phyloP scores from a whole-genome alignment of 331 rosid genomes.

The Arachis monticola region DNA sequence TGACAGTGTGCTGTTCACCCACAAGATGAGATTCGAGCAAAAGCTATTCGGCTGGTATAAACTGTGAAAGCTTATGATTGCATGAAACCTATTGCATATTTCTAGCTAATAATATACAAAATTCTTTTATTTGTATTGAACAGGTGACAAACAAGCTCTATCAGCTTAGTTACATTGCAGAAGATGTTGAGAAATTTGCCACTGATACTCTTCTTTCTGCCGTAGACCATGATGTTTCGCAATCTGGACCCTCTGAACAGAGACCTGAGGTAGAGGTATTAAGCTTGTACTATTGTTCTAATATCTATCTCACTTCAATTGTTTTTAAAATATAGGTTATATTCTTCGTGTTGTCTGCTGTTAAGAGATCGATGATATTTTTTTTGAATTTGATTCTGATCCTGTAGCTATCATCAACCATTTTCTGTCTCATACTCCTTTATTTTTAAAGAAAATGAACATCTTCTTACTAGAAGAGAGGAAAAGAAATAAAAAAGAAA shows the following conservation, averaged over 20 bases:
- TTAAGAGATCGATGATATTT: constrained; percentile 26
- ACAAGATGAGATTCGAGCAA: constrained; percentile 93
- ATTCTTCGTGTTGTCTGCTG: constrained; percentile 18
- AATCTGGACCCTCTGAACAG: constrained; percentile 55
- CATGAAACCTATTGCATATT: constrained; percentile 4
- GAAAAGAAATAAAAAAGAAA: too few species aligned
- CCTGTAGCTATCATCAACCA: constrained; percentile 3
- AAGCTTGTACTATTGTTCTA: constrained; percentile 30
- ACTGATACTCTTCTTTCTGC: constrained; percentile 78
- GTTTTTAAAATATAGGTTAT: constrained; percentile 15
- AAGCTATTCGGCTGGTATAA: constrained; percentile 94
- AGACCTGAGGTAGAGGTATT: constrained; percentile 57
- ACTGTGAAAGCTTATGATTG: constrained; percentile 47
- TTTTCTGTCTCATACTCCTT: background rate
- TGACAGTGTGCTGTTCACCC: constrained; percentile 93
- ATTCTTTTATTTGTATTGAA: constrained; percentile 31
- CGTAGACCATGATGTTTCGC: constrained; percentile 61
- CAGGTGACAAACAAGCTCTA: constrained; percentile 98
- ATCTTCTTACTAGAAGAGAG: too few species aligned
- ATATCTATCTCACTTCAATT: background rate
- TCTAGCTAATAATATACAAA: constrained; percentile 5
- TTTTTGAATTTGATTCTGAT: constrained; percentile 10
- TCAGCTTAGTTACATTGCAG: constrained; percentile 80
- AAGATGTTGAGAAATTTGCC: constrained; percentile 79
- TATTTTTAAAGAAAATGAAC: background rate